phyloP scores from a whole-genome alignment of 2,329 filamentous ascomycete genomes.

The Penicillium concentricum region DNA sequence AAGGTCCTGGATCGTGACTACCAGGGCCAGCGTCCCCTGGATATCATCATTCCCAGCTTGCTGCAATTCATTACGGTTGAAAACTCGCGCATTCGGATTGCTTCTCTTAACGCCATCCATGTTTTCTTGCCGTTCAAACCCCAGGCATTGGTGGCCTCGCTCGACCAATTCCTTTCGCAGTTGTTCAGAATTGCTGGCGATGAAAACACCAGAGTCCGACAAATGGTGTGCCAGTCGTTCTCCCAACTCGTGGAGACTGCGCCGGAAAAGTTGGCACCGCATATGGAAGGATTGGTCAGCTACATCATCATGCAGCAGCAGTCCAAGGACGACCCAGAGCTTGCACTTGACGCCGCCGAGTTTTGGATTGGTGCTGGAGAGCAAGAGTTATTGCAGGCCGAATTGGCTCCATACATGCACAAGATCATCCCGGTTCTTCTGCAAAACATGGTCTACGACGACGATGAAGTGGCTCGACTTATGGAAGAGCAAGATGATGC shows the following conservation, averaged over 20 bases:
- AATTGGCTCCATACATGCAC: slow-evolving; percentile 72
- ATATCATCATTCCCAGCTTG: slow-evolving; percentile 85
- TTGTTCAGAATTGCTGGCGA: slow-evolving; percentile 82
- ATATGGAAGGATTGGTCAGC: slow-evolving; percentile 83
- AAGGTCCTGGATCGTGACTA: slow-evolving; percentile 83
- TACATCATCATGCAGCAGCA: slow-evolving; percentile 91
- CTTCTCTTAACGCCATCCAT: slow-evolving; percentile 82
- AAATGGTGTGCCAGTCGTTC: slow-evolving; percentile 91
- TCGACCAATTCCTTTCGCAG: slow-evolving; percentile 78
- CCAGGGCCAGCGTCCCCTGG: slow-evolving; percentile 81
- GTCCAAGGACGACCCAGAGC: slow-evolving; percentile 75
- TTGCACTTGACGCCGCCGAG: slow-evolving; percentile 91
- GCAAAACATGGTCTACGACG: slow-evolving; percentile 93
- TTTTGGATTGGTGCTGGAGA: slow-evolving; percentile 96
- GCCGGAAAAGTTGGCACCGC: slow-evolving; percentile 84
- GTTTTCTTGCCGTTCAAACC: slow-evolving; percentile 85
- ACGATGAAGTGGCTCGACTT: slow-evolving; percentile 84
- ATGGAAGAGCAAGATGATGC: slow-evolving; percentile 86
- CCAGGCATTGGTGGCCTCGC: slow-evolving; percentile 73
- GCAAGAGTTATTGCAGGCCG: slow-evolving; percentile 73
- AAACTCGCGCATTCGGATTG: slow-evolving; percentile 72
- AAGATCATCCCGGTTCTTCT: slow-evolving; percentile 89
- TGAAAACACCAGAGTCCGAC: slow-evolving; percentile 74
- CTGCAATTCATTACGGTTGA: slow-evolving; percentile 79
- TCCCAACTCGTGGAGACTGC: slow-evolving; percentile 87